Percentiles rank a stretch among this genome's conserved stretches.
phyloP scores from a whole-genome alignment of 139 green algal species.

The Picochlorum sp. region DNA sequence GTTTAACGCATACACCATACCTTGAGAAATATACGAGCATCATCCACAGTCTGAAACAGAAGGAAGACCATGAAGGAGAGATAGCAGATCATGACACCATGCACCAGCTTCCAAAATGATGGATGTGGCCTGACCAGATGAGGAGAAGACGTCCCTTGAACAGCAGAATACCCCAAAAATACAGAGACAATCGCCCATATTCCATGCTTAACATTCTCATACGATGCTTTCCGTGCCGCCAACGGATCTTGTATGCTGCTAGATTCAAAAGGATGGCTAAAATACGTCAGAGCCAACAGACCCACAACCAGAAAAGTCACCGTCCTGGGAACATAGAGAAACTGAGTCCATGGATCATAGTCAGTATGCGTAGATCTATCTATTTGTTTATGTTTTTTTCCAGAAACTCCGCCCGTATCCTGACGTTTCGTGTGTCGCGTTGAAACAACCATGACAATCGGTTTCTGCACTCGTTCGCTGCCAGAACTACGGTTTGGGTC shows the following conservation, averaged over 20 bases:
- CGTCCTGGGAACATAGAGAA: slow-evolving; percentile 54
- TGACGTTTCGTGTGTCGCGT: too few species aligned
- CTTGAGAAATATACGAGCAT: slow-evolving; percentile 63
- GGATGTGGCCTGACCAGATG: slow-evolving; percentile 85
- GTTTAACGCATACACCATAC: slow-evolving; percentile 20
- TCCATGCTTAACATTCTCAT: slow-evolving; percentile 39
- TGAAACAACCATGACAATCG: too few species aligned
- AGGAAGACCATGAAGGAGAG: slow-evolving; percentile 74
- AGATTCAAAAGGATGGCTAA: slow-evolving; percentile 25
- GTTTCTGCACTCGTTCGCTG: too few species aligned
- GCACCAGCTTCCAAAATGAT: slow-evolving; percentile 73
- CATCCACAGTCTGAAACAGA: slow-evolving; percentile 67
- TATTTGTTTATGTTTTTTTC: too few species aligned
- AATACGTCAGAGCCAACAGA: slow-evolving; percentile 23
- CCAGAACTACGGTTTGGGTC: too few species aligned
- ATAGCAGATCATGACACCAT: slow-evolving; percentile 74
- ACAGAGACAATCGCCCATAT: slow-evolving; percentile 46
- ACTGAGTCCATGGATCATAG: slow-evolving; percentile 46
- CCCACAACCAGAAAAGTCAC: slow-evolving; percentile 30
- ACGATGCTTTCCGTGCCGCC: not conserved
- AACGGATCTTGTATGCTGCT: slow-evolving; percentile 5
- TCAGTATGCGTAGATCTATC: not conserved
- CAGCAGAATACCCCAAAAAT: slow-evolving; percentile 58
- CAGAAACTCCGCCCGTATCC: too few species aligned
- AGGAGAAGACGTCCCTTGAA: slow-evolving; percentile 57